These are phyloP conservation scores for Pichia sp. DNA, from an alignment of 1,139 yeast genomes.

Conservation along the genomic window DNA sequence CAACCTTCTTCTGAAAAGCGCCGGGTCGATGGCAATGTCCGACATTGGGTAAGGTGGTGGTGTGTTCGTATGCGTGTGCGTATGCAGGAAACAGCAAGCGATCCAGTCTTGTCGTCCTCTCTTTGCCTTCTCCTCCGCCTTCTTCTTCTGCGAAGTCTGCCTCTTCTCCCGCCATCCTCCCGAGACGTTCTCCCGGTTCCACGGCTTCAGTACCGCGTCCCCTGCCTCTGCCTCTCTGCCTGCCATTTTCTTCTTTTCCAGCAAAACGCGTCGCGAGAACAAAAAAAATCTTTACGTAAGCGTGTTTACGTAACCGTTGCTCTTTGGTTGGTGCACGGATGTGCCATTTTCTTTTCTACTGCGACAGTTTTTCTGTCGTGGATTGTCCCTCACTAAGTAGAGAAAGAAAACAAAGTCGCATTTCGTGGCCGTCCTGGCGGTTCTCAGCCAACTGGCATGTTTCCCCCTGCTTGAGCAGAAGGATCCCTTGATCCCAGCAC, in stretches of 20 bases:
- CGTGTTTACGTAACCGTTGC: neutral
- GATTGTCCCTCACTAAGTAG: neutral
- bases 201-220: neutral
- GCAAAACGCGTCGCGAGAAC: neutral
- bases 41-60: constrained; percentile 26
- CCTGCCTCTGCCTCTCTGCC: neutral
- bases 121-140: no score
- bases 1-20: constrained; percentile 38
- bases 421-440: neutral
- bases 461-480: neutral
- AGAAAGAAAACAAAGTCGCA: neutral
- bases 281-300: neutral
- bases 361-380: neutral
- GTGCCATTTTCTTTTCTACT: neutral
- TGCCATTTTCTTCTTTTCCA: neutral
- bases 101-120: no score
- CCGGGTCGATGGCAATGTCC: constrained; percentile 31
- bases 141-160: no score
- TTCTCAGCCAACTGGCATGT: neutral
- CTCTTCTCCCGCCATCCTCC: no score
- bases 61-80: neutral
- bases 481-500: neutral
- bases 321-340: neutral
- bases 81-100: no score
- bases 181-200: no score